These are phyloP conservation scores for Senna tora DNA, from an alignment of 306 rosid species.

Conservation along the genomic window DNA sequence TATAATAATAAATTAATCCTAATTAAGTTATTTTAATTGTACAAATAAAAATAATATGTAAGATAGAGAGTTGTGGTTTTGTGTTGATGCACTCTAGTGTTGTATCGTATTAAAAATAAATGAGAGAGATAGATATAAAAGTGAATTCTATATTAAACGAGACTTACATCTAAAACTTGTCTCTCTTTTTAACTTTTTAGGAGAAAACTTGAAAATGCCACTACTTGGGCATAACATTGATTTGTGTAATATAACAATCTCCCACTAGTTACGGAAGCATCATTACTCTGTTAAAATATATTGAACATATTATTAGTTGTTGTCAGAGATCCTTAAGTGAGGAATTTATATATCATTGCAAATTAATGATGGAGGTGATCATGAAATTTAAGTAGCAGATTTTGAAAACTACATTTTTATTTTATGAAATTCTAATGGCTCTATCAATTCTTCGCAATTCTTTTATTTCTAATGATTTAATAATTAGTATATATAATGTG, in stretches of 20 bases:
- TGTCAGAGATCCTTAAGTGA: conserved; percentile 25
- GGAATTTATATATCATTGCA: conserved; percentile 32
- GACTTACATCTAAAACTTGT: too few relatives aligned
- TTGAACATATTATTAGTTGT: neutral
- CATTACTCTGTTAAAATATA: neutral
- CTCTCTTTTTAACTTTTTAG: too few relatives aligned
- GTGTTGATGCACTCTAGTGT: too few relatives aligned
- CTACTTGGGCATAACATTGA: neutral
- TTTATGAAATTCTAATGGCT: too few relatives aligned
- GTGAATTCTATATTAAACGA: too few relatives aligned
- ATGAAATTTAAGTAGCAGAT: conserved; percentile 31
- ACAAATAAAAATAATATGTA: neutral
- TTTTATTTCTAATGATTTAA: too few relatives aligned
- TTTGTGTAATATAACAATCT: neutral
- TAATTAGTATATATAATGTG: too few relatives aligned
- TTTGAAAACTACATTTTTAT: neutral
- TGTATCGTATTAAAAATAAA: too few relatives aligned
- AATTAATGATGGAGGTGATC: conserved; percentile 34
- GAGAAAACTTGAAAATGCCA: neutral
- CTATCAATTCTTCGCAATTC: too few relatives aligned
- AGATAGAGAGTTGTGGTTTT: neutral
- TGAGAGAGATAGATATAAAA: too few relatives aligned
- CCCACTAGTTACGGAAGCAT: neutral
- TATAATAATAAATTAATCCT: too few relatives aligned
- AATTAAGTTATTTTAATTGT: too few relatives aligned